phyloP scores from a whole-genome alignment of 805 yeast species.

The Myxozyma mucilagina region DNA sequence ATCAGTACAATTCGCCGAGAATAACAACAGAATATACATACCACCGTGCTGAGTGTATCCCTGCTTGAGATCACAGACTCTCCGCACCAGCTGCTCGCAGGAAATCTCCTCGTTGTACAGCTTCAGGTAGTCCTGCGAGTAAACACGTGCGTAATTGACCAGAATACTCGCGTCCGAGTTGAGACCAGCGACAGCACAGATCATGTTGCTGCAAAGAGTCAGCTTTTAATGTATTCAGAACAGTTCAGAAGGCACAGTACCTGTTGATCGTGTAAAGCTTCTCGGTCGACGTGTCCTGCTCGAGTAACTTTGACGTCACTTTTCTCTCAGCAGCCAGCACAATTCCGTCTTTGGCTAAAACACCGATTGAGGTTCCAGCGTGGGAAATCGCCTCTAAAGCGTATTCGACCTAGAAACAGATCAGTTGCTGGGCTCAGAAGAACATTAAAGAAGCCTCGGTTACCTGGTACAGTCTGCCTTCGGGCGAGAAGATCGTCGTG shows the following conservation, averaged over 20 bases:
- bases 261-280: slow-evolving; percentile 85
- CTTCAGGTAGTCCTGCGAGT: slow-evolving; percentile 81
- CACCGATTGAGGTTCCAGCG: slow-evolving; percentile 82
- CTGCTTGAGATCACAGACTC: slow-evolving; percentile 90
- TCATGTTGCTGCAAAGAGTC: slow-evolving; percentile 50
- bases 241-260: slow-evolving; percentile 37
- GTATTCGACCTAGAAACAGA: slow-evolving; percentile 66
- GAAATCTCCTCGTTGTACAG: slow-evolving; percentile 91
- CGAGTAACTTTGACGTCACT: slow-evolving; percentile 87
- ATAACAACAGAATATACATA: not conserved
- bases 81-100: slow-evolving; percentile 84
- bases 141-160: slow-evolving; percentile 79
- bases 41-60: slow-evolving; percentile 98
- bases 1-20: not conserved
- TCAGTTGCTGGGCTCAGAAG: not conserved
- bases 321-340: slow-evolving; percentile 96
- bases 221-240: not conserved
- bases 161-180: slow-evolving; percentile 94
- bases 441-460: slow-evolving; percentile 23
- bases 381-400: slow-evolving; percentile 88
- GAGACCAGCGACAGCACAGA: slow-evolving; percentile 97
- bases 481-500: slow-evolving; percentile 98
- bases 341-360: slow-evolving; percentile 78
- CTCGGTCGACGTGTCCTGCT: slow-evolving; percentile 91
- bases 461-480: slow-evolving; percentile 93